These are phyloP conservation scores for Suhomyces atakaporum DNA, from an alignment of 1,139 yeast species.

Conservation along the genomic window DNA sequence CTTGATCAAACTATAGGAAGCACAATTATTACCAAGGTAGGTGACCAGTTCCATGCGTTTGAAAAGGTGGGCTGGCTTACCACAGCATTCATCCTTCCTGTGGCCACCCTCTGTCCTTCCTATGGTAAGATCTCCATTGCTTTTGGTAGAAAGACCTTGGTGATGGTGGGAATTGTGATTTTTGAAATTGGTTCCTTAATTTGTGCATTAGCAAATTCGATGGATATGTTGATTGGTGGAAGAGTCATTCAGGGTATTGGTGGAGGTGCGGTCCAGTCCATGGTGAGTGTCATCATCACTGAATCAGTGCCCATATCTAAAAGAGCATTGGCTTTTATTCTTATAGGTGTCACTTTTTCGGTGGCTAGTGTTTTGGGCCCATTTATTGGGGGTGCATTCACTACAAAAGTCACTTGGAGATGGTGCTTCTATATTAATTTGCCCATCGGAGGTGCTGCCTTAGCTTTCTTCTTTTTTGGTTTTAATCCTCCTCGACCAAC, in stretches of 20 bases:
- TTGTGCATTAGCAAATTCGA: constrained; percentile 55
- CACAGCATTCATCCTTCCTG: constrained; percentile 60
- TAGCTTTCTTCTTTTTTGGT: constrained; percentile 43
- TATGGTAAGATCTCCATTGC: constrained; percentile 65
- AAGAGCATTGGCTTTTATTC: constrained; percentile 53
- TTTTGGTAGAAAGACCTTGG: constrained; percentile 59
- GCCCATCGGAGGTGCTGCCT: constrained; percentile 65
- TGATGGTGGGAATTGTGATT: constrained; percentile 50
- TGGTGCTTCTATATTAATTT: constrained; percentile 78
- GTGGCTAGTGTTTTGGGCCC: constrained; percentile 65
- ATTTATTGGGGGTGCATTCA: constrained; percentile 66
- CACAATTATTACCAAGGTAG: constrained; percentile 58
- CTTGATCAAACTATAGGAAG: constrained; percentile 69
- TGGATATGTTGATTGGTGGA: constrained; percentile 68
- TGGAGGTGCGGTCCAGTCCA: constrained; percentile 67
- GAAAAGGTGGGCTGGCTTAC: constrained; percentile 63
- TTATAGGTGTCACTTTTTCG: constrained; percentile 55
- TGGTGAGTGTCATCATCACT: constrained; percentile 59
- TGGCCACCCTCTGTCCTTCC: constrained; percentile 57
- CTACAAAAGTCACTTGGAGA: constrained; percentile 66
- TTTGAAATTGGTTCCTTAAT: constrained; percentile 67
- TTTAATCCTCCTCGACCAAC: constrained; percentile 58
- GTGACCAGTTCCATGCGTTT: constrained; percentile 53
- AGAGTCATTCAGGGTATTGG: constrained; percentile 74
- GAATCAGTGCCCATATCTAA: constrained; percentile 63